Base-by-base conservation (phyloP, 352 stramenopile genomes). In the Pythium oligandrum region DNA sequence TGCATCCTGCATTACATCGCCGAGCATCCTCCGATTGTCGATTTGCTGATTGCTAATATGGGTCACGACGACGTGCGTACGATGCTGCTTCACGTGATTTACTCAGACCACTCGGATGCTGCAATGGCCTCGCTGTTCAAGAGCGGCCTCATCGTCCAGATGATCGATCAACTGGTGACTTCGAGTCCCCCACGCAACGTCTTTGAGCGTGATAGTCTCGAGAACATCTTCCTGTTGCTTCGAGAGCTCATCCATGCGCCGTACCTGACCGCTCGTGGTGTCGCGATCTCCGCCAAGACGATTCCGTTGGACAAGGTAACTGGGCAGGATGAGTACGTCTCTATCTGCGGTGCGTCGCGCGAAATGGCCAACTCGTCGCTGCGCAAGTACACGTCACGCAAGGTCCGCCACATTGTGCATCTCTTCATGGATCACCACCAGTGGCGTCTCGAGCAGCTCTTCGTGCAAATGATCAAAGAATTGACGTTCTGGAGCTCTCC, bases 221-320 rank as follows among this genome's bases (percentile, higher is more conserved):
- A 92, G 63, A 94, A 94, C 60, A 84, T 71, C 4, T 90, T 88
- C 52, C 55, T 92, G 44, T 64, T 92, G 34, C 60, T 94, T 51
- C 78, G 84, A 8, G 81, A 91, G 47, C 78, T 94, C 48, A 73
- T 94, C 51, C 82, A 90, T 56, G 81, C 84, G 44, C 84, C 84
- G 51, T 94, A 94, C 61, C 68, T 94, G 51, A 92, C 84, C 30
- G 69, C 69, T 26, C 78, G 84, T 2, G 84, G 84, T 35, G 84
- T 92, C 32, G 78, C 83, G 11, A 92, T 94, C 64, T 94, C 79
- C n/a, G 81, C 82, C 37, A 92, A 87, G 70, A 89, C 69, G 38
- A 94, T 94, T 32, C 84, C 84, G 39, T 57, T 92, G 42, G 84
- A 94, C 60, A 92, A 88, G 48, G 65, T 94, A 35, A 94, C 84